Base-by-base conservation (phyloP, 768 basidiomycete genomes). In the Kwoniella botswanensis region DNA sequence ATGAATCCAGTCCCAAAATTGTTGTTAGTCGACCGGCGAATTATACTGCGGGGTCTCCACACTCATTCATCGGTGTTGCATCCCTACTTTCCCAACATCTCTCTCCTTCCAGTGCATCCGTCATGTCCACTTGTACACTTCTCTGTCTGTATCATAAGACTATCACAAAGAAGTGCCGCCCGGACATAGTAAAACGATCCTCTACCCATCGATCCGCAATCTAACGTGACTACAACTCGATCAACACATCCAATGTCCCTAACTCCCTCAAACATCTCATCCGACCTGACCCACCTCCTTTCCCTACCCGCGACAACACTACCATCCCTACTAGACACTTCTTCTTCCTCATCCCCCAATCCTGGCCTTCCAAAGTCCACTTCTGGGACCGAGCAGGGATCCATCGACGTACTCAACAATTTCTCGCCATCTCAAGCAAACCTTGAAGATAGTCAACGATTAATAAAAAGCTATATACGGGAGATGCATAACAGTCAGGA, bases 391-490 rank as follows among this genome's bases (percentile, higher is more conserved):
- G 9, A 53, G 22, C 15, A 13, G 6, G 7, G 7, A 42, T 4
- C 68, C 3, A 50, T 57, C 9, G 54, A 70, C 11, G 55, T 56
- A 2, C 63, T 68, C 12, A 58, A 53, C 42, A 11, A 41, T 1
- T 57, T 50, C 53, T 64, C 69, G 22, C 18, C 59, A 4, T 35
- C 26, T 22, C 17, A 42, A 21, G 24, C 63, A 21, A 53, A 18
- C 24, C 57, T 24, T 15, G 68, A 72, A 13, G 35, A 69, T 10
- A 70, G 63, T 52, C 73, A 77, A 41, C 15, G 12, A n/a, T 57
- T 74, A 2, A 52, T 57, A 11, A 60, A 68, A 35, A 68, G 67
- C 10, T 74, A 77, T 65, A 68, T 74, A 10, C 3, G 12, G 7
- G 24, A 65, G 17, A 77, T 77, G 73, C 59, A 52, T 1, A 21